Evolutionary conservation across 805 yeast genomes (phyloP).

Genomic region (Sugiyamaella americana): DNA sequence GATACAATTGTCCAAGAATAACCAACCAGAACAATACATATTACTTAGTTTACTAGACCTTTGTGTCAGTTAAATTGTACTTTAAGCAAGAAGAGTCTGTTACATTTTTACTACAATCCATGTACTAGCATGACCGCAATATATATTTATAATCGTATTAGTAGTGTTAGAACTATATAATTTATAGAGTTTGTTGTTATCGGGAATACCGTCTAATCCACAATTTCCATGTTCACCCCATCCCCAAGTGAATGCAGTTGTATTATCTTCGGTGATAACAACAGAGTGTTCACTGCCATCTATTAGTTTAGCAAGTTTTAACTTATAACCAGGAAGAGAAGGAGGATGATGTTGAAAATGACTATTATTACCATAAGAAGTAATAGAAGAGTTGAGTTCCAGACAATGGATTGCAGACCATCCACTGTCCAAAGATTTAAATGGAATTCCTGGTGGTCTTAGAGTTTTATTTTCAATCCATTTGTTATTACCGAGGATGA

Average conservation of each 20-base stretch:
- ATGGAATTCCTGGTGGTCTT: conserved; percentile 1
- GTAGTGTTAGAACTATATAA: neutral
- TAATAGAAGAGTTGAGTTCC: conserved; percentile 15
- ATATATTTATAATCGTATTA: conserved; percentile 4
- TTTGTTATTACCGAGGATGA: conserved; percentile 35
- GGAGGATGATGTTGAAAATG: conserved; percentile 52
- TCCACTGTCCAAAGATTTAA: conserved; percentile 43
- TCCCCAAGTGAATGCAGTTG: conserved; percentile 72
- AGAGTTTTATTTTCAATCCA: conserved; percentile 5
- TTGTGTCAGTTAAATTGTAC: conserved; percentile 14
- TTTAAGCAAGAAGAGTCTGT: conserved; percentile 24
- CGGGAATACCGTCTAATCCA: conserved; percentile 37
- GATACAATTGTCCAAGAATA: conserved; percentile 23
- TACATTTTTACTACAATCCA: conserved; percentile 19
- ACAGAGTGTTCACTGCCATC: conserved; percentile 90
- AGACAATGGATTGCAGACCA: conserved; percentile 72
- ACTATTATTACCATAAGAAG: conserved; percentile 66
- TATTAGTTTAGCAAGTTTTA: conserved; percentile 27
- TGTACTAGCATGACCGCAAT: conserved; percentile 21
- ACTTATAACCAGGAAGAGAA: neutral
- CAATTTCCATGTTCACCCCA: conserved; percentile 99
- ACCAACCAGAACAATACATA: conserved; percentile 24
- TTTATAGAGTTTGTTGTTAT: conserved; percentile 1
- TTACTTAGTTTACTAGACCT: conserved; percentile 17
- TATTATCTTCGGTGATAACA: conserved; percentile 17